These are phyloP conservation scores for Trichoderma sp. DNA, from an alignment of 2,329 filamentous ascomycete species.

Conservation along the genomic window DNA sequence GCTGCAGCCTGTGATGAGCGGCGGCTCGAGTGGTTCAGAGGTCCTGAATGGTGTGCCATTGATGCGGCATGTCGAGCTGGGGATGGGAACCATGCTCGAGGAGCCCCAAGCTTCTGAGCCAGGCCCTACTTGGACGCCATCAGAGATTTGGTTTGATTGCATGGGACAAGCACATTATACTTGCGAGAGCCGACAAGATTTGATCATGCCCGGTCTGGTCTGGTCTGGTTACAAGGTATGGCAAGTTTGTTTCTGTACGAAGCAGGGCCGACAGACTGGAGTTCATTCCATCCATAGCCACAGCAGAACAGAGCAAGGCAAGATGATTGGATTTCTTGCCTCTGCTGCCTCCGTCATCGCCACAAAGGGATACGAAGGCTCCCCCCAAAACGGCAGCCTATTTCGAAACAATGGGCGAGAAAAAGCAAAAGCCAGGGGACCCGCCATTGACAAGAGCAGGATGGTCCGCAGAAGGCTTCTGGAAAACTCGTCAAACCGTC, in stretches of 20 bases:
- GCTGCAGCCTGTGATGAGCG: not conserved
- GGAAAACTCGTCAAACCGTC: constrained; percentile 14
- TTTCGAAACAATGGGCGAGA: not conserved
- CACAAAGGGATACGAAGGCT: not conserved
- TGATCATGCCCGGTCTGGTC: not conserved
- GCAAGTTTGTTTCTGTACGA: not conserved
- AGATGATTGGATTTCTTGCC: not conserved
- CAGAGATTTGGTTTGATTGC: constrained; percentile 1
- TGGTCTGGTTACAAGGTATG: not conserved
- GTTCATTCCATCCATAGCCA: not conserved
- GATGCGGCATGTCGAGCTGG: constrained; percentile 9
- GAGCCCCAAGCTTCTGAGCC: constrained; percentile 6
- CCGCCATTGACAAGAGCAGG: not conserved
- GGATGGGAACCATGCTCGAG: constrained; percentile 15
- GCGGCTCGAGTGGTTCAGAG: not conserved
- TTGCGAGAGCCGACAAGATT: not conserved
- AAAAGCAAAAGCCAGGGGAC: not conserved
- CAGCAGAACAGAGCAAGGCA: not conserved
- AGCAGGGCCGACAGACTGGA: not conserved
- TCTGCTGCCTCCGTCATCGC: not conserved
- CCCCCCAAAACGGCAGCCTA: not conserved
- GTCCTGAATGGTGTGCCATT: constrained; percentile 17
- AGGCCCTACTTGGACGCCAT: not conserved
- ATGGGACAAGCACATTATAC: not conserved
- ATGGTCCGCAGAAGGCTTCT: constrained; percentile 12